Evolutionary conservation across 2,329 filamentous ascomycete species (phyloP).

Genomic region (Aspergillus aculeatus): DNA sequence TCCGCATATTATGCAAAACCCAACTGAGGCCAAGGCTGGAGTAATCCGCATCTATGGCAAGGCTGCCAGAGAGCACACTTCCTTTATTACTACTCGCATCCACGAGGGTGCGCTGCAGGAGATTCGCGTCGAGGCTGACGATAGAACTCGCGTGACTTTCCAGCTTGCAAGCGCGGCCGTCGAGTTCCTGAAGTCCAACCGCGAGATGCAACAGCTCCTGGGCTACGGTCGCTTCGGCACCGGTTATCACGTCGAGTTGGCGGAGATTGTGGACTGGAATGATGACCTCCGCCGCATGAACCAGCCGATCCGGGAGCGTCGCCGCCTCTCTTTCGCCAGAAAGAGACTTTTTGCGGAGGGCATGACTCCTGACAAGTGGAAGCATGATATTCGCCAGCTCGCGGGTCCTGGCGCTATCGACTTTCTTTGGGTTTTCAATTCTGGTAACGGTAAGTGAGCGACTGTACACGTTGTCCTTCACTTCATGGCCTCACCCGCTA

Average conservation of each 20-base stretch:
- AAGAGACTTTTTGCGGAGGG: conserved; percentile 38
- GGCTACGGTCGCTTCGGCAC: conserved; percentile 36
- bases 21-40: conserved; percentile 30
- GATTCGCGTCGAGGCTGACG: conserved; percentile 34
- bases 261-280: conserved; percentile 34
- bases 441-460: conserved; percentile 40
- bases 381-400: conserved; percentile 35
- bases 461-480: too few relatives aligned
- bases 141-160: conserved; percentile 38
- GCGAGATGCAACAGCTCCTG: conserved; percentile 25
- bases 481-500: conserved; percentile 9
- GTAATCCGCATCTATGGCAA: conserved; percentile 27
- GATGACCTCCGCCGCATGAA: conserved; percentile 38
- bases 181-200: conserved; percentile 34
- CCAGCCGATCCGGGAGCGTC: conserved; percentile 37
- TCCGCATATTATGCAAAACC: conserved; percentile 11
- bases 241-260: conserved; percentile 29
- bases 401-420: conserved; percentile 39
- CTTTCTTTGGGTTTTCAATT: conserved; percentile 44
- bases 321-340: conserved; percentile 43
- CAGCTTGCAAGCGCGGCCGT: conserved; percentile 38
- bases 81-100: conserved; percentile 37
- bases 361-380: conserved; percentile 35
- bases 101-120: conserved; percentile 41
- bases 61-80: conserved; percentile 26